Conservation (phyloP, 2,329 filamentous ascomycete genomes). For the Tolypocladium cylindrosporum region DNA sequence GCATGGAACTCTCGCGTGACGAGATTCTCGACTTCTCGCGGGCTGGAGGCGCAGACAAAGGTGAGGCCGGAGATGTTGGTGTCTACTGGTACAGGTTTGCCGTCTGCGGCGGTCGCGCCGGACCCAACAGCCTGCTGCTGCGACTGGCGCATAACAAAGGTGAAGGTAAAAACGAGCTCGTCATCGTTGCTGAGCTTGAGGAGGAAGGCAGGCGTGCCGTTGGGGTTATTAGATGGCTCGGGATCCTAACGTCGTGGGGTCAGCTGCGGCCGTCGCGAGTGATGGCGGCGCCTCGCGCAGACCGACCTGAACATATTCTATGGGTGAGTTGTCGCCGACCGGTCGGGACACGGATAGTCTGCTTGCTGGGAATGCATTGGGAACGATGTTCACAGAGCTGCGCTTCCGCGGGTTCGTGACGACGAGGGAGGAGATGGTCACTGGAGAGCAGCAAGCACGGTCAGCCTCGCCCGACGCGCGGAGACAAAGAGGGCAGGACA, state of each 20-base stretch:
- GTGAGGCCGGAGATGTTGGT: conserved; percentile 82
- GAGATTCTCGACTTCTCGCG: conserved; percentile 82
- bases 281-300: not conserved
- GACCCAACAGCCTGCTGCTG: conserved; percentile 22
- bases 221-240: conserved; percentile 41
- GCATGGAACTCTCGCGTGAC: conserved; percentile 94
- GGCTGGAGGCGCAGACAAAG: conserved; percentile 79
- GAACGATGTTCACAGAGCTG: conserved; percentile 65
- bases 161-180: conserved; percentile 87
- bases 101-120: conserved; percentile 37
- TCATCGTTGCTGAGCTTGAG: conserved; percentile 84
- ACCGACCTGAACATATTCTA: conserved; percentile 87
- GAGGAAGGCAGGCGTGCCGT: conserved; percentile 60
- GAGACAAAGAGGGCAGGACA: conserved; percentile 4
- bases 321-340: conserved; percentile 58
- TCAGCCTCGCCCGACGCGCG: conserved; percentile 3
- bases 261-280: conserved; percentile 4
- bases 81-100: conserved; percentile 43
- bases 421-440: conserved; percentile 75
- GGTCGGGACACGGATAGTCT: conserved; percentile 66
- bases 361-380: conserved; percentile 80
- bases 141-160: conserved; percentile 63
- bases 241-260: conserved; percentile 53
- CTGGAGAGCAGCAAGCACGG: conserved; percentile 35
- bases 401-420: conserved; percentile 73